Percentiles rank a stretch among this genome's conserved stretches.
Conservation (phyloP, 768 basidiomycete genomes). For the Myochromella boudieri region DNA sequence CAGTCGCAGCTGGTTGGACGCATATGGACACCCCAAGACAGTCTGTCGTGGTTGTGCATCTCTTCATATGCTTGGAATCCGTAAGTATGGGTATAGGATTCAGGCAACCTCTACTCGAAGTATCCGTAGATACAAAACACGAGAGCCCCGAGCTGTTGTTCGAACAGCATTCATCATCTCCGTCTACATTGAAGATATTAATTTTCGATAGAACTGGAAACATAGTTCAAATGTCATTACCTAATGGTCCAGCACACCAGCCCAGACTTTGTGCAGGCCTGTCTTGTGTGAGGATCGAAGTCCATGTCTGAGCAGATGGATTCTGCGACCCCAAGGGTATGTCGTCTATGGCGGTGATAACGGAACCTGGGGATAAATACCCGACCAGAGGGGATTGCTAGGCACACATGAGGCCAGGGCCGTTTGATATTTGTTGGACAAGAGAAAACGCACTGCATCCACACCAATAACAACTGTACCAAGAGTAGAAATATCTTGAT, state of each 20-base stretch:
- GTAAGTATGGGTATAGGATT: slow-evolving; percentile 58
- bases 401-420: not conserved
- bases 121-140: slow-evolving; percentile 43
- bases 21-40: slow-evolving; percentile 41
- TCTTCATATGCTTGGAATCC: slow-evolving; percentile 20
- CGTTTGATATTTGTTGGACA: not conserved
- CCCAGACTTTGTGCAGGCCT: slow-evolving; percentile 37
- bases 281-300: slow-evolving; percentile 30
- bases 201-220: slow-evolving; percentile 36
- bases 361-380: slow-evolving; percentile 53
- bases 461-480: slow-evolving; percentile 61
- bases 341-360: slow-evolving; percentile 72
- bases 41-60: slow-evolving; percentile 40
- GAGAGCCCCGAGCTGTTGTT: slow-evolving; percentile 18
- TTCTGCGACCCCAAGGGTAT: slow-evolving; percentile 33
- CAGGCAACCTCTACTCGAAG: slow-evolving; percentile 43
- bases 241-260: slow-evolving; percentile 55
- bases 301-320: slow-evolving; percentile 42
- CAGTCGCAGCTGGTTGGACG: slow-evolving; percentile 46
- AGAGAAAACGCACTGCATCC: slow-evolving; percentile 43
- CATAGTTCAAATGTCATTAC: slow-evolving; percentile 12
- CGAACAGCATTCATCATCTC: slow-evolving; percentile 7
- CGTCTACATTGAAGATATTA: slow-evolving; percentile 3
- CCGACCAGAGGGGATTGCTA: slow-evolving; percentile 63
- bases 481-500: slow-evolving; percentile 47